phyloP scores from a whole-genome alignment of 2,329 filamentous ascomycete species.

The Pestalotiopsis sp. region DNA sequence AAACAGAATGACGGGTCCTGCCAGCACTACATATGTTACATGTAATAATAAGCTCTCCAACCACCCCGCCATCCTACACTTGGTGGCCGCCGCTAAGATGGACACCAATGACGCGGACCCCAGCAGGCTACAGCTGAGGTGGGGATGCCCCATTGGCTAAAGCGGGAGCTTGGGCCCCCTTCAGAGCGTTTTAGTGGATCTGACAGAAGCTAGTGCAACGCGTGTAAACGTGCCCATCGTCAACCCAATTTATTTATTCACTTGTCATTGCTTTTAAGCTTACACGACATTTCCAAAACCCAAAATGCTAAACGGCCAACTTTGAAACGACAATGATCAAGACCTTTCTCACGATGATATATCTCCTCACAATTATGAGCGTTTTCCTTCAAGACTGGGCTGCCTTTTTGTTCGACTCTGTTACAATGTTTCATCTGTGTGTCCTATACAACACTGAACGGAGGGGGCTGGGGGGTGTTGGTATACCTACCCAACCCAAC shows the following conservation, averaged over 20 bases:
- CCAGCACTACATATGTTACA: too few species aligned
- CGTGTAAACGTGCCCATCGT: not conserved
- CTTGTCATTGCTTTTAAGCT: not conserved
- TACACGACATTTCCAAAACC: not conserved
- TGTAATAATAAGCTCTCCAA: not conserved
- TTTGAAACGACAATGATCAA: not conserved
- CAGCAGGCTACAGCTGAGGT: not conserved
- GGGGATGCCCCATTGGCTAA: not conserved
- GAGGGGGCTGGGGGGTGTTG: slow-evolving; percentile 8
- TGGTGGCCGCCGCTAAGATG: not conserved
- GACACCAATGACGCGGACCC: not conserved
- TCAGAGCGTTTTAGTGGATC: not conserved
- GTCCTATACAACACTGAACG: not conserved
- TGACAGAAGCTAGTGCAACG: not conserved
- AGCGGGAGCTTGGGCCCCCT: not conserved
- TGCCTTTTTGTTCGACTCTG: not conserved
- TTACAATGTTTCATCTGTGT: slow-evolving; percentile 7
- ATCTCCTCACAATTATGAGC: not conserved
- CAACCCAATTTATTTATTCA: not conserved
- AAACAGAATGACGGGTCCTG: too few species aligned
- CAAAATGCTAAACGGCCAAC: not conserved
- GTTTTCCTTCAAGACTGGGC: not conserved
- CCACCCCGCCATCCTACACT: not conserved
- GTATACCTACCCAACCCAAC: slow-evolving; percentile 3
- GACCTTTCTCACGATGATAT: not conserved